These are phyloP conservation scores for Parietaria judaica DNA, from an alignment of 306 rosid genomes.

Conservation along the genomic window DNA sequence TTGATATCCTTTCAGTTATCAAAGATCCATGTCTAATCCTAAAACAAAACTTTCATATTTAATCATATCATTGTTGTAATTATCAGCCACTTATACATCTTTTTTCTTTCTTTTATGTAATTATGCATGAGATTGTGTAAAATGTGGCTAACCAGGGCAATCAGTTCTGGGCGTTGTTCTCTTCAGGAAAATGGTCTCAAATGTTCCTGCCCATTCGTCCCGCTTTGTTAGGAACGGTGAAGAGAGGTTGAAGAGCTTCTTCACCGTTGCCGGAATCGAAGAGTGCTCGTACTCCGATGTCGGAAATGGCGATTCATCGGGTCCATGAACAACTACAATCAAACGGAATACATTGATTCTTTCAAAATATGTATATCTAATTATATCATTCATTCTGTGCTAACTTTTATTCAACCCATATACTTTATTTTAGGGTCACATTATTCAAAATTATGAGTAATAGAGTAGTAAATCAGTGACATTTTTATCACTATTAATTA, in stretches of 20 bases:
- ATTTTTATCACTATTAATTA: no score
- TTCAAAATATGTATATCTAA: no score
- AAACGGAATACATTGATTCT: neutral
- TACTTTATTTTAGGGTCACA: no score
- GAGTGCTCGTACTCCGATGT: slow-evolving; percentile 85
- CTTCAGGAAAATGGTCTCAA: slow-evolving; percentile 52
- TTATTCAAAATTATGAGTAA: no score
- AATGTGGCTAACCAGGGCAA: slow-evolving; percentile 62
- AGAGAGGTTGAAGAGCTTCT: slow-evolving; percentile 66
- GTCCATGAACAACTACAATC: slow-evolving; percentile 77
- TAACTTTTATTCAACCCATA: no score
- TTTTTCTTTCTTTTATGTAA: neutral
- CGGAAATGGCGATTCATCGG: slow-evolving; percentile 63
- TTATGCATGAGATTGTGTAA: neutral
- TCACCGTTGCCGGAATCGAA: slow-evolving; percentile 78
- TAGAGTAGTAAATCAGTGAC: no score
- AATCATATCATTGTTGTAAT: no score
- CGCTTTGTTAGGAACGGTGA: slow-evolving; percentile 65
- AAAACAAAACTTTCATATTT: no score
- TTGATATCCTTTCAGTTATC: no score
- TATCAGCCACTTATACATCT: neutral
- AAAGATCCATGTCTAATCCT: no score
- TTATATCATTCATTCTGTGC: no score
- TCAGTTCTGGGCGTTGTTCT: slow-evolving; percentile 66
- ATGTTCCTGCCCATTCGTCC: slow-evolving; percentile 86